Percentiles rank a stretch among this genome's conserved stretches.
phyloP scores from a whole-genome alignment of 441 rosid genomes.

The Rhodomyrtus psidioides region DNA sequence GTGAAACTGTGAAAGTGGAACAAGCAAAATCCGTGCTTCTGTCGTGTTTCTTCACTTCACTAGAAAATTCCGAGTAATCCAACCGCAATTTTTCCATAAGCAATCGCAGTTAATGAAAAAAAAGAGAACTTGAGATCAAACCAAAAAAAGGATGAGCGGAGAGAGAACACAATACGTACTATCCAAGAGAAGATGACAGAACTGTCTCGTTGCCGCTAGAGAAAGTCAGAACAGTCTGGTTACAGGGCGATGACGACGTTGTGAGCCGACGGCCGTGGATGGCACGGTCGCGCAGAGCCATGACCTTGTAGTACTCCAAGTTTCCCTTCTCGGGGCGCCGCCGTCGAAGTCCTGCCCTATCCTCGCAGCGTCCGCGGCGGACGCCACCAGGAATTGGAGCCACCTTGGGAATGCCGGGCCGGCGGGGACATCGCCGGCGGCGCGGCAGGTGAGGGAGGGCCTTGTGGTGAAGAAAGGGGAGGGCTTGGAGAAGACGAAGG shows the following conservation, averaged over 20 bases:
- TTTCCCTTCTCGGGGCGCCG: slow-evolving; percentile 3
- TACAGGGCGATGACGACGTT: not conserved
- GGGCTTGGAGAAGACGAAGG: no score
- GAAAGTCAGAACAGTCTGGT: not conserved
- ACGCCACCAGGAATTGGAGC: no score
- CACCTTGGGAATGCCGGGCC: no score
- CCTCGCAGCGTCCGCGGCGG: no score
- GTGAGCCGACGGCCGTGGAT: slow-evolving; percentile 4
- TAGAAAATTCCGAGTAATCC: not conserved
- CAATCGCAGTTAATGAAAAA: not conserved
- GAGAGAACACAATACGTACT: not conserved
- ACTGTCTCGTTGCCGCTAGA: slow-evolving; percentile 1
- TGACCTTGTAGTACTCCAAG: slow-evolving; percentile 4
- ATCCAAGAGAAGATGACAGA: not conserved
- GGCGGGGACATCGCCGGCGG: no score
- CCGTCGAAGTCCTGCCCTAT: no score
- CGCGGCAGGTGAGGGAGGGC: no score
- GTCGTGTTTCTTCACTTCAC: not conserved
- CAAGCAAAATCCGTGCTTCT: no score
- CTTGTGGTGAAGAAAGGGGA: no score
- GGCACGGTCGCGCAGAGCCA: slow-evolving; percentile 1
- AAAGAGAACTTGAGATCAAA: no score
- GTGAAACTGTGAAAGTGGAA: no score
- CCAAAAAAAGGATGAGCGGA: not conserved
- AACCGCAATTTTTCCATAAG: not conserved